These are phyloP conservation scores for Crassisporium funariophilum DNA, from an alignment of 768 basidiomycete genomes.

Conservation along the genomic window DNA sequence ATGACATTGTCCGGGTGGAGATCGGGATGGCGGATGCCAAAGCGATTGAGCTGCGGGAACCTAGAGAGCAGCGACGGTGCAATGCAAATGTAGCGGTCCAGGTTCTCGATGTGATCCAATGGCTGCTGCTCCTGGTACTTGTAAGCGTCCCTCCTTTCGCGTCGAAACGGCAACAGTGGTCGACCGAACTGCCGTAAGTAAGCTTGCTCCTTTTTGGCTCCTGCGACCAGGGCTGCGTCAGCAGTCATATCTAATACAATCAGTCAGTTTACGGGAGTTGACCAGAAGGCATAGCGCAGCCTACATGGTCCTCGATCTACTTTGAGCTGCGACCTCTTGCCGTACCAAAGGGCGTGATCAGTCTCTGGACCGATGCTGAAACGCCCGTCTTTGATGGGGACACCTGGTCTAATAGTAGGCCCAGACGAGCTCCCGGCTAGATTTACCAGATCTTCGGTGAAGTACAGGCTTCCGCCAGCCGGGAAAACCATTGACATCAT, in stretches of 20 bases:
- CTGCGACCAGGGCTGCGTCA: constrained; percentile 43
- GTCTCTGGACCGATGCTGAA: constrained; percentile 52
- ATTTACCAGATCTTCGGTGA: constrained; percentile 45
- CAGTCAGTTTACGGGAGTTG: constrained; percentile 30
- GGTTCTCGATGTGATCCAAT: constrained; percentile 48
- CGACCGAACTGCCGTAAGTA: constrained; percentile 51
- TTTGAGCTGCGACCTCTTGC: constrained; percentile 50
- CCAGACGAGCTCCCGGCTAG: constrained; percentile 31
- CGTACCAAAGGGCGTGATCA: constrained; percentile 47
- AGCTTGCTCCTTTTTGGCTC: constrained; percentile 48
- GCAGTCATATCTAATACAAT: constrained; percentile 43
- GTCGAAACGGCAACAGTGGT: constrained; percentile 46
- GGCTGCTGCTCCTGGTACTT: constrained; percentile 45
- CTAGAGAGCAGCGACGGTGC: constrained; percentile 47
- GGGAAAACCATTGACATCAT: constrained; percentile 53
- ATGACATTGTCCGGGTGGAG: constrained; percentile 52
- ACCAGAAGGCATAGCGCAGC: constrained; percentile 34
- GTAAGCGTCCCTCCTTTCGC: constrained; percentile 45
- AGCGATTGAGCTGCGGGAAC: constrained; percentile 38
- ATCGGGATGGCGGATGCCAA: constrained; percentile 57
- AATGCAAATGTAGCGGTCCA: constrained; percentile 49
- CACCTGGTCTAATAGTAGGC: constrained; percentile 41
- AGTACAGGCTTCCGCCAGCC: constrained; percentile 56
- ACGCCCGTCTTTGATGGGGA: constrained; percentile 39
- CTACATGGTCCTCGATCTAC: constrained; percentile 55